Evolutionary conservation across 768 basidiomycete genomes (phyloP).

Genomic region (Boletus rex-veris): DNA sequence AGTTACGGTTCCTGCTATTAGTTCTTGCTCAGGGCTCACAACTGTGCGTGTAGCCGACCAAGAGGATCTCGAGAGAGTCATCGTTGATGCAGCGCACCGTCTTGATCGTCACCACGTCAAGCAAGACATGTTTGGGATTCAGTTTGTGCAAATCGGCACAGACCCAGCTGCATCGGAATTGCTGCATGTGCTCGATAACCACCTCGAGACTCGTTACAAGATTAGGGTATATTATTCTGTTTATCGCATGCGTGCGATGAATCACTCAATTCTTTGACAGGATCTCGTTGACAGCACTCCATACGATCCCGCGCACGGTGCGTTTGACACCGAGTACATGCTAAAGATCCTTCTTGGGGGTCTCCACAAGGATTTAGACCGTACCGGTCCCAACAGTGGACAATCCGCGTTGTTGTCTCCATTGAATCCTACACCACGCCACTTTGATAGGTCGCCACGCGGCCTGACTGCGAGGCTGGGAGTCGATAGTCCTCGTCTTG

Average conservation of each 20-base stretch:
- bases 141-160: constrained; percentile 46
- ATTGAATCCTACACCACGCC: neutral
- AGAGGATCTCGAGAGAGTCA: constrained; percentile 23
- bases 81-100: constrained; percentile 37
- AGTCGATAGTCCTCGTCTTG: constrained; percentile 11
- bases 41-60: constrained; percentile 26
- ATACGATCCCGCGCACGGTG: constrained; percentile 30
- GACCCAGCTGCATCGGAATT: constrained; percentile 37
- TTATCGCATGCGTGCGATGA: neutral
- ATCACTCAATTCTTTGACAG: constrained; percentile 16
- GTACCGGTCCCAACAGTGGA: constrained; percentile 1
- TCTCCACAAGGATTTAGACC: constrained; percentile 19
- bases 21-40: neutral
- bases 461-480: constrained; percentile 7
- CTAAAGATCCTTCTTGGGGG: constrained; percentile 33
- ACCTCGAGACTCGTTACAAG: constrained; percentile 30
- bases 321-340: constrained; percentile 35
- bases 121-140: constrained; percentile 41
- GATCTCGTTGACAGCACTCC: constrained; percentile 49
- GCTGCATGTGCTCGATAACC: constrained; percentile 40
- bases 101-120: constrained; percentile 36
- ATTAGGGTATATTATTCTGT: constrained; percentile 23
- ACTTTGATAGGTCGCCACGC: constrained; percentile 14
- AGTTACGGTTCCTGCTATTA: constrained; percentile 6
- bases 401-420: constrained; percentile 12